Evolutionary conservation across 2,329 filamentous ascomycete species (phyloP).

Genomic region (Teratosphaeria viscida): DNA sequence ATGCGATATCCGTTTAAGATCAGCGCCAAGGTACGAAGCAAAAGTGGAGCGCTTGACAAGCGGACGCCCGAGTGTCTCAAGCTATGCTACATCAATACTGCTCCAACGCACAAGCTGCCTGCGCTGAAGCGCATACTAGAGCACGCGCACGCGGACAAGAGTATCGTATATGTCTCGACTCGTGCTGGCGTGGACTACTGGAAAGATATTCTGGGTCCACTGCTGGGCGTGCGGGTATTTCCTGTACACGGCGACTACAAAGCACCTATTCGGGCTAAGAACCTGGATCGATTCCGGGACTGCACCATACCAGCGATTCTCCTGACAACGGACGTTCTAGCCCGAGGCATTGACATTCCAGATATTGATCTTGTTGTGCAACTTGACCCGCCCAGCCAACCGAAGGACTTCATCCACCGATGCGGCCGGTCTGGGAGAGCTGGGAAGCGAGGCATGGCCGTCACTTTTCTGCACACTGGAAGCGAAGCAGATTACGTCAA

Average conservation of each 20-base stretch:
- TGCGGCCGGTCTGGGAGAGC: constrained; percentile 55
- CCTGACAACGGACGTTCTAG: constrained; percentile 85
- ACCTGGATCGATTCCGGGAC: constrained; percentile 70
- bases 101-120: constrained; percentile 70
- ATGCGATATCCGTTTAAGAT: constrained; percentile 91
- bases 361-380: constrained; percentile 86
- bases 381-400: constrained; percentile 74
- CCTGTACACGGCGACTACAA: constrained; percentile 88
- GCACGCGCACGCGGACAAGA: constrained; percentile 56
- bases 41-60: constrained; percentile 63
- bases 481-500: constrained; percentile 82
- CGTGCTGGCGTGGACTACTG: constrained; percentile 95
- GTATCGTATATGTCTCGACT: constrained; percentile 85
- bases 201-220: constrained; percentile 61
- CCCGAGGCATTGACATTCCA: constrained; percentile 82
- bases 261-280: constrained; percentile 76
- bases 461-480: constrained; percentile 76
- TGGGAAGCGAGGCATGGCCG: constrained; percentile 63
- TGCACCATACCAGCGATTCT: constrained; percentile 68
- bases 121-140: constrained; percentile 60
- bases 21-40: constrained; percentile 79
- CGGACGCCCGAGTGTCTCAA: constrained; percentile 85
- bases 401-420: constrained; percentile 67
- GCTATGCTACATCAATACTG: constrained; percentile 72
- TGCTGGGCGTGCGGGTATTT: constrained; percentile 62